phyloP scores from a whole-genome alignment of 2,329 filamentous ascomycete genomes.

The Colletotrichum coccodes region DNA sequence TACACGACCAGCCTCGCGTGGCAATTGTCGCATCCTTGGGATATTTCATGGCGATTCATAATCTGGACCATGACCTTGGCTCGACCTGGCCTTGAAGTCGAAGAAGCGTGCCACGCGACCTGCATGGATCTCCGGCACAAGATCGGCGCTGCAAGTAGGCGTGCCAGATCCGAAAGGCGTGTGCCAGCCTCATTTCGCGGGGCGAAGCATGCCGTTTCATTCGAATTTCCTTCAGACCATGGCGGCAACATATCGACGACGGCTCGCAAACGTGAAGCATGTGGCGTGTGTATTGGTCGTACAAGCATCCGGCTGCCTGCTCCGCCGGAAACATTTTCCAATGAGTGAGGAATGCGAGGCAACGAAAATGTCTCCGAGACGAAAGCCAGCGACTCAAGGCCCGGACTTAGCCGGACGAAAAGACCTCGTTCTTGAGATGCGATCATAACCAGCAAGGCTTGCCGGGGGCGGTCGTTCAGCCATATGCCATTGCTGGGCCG shows the following conservation, averaged over 20 bases:
- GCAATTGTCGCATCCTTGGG: background rate
- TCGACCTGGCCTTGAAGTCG: background rate
- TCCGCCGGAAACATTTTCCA: conserved; percentile 1
- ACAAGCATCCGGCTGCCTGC: conserved; percentile 19
- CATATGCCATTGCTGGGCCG: background rate
- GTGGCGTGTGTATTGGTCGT: background rate
- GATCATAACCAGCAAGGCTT: background rate
- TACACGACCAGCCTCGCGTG: background rate
- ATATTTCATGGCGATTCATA: conserved; percentile 2
- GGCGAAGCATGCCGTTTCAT: background rate
- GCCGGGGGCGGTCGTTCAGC: background rate
- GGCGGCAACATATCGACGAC: background rate
- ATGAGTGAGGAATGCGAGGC: background rate
- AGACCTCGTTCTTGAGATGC: background rate
- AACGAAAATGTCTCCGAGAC: background rate
- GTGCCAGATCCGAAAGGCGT: background rate
- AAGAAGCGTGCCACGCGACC: conserved; percentile 8
- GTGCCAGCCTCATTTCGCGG: conserved; percentile 9
- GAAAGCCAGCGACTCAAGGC: background rate
- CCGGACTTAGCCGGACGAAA: background rate
- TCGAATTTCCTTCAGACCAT: background rate
- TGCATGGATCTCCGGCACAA: conserved; percentile 2
- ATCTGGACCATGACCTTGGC: background rate
- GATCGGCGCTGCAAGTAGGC: background rate
- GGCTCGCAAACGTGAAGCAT: conserved; percentile 11